These are phyloP conservation scores for Acacia crassicarpa DNA, from an alignment of 306 rosid species.

Conservation along the genomic window DNA sequence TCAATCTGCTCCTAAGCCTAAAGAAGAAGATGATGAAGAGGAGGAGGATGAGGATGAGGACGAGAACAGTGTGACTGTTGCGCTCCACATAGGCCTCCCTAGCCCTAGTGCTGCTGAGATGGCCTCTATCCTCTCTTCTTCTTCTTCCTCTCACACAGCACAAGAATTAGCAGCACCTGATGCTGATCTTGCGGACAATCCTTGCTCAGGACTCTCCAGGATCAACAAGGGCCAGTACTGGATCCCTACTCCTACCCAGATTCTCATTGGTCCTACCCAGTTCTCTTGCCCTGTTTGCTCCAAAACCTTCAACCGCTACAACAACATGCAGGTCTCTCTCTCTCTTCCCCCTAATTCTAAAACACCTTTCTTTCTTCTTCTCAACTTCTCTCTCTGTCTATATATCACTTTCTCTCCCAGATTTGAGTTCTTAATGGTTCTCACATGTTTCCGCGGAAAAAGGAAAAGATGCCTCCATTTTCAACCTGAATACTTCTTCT, in stretches of 20 bases:
- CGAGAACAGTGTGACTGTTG: slow-evolving; percentile 49
- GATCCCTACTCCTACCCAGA: slow-evolving; percentile 99
- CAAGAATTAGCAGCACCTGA: slow-evolving; percentile 39
- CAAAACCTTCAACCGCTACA: slow-evolving; percentile 97
- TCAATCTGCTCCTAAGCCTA: background rate
- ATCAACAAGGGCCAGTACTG: slow-evolving; percentile 94
- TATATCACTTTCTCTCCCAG: slow-evolving; percentile 39
- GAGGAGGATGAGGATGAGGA: slow-evolving; percentile 7
- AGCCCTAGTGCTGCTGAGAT: slow-evolving; percentile 74
- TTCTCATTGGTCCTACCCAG: slow-evolving; percentile 97
- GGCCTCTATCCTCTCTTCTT: slow-evolving; percentile 53
- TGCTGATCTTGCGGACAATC: background rate
- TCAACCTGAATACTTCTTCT: background rate
- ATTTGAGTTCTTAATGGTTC: slow-evolving; percentile 48
- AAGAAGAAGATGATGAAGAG: slow-evolving; percentile 11
- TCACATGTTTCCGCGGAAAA: background rate
- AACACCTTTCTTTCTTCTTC: slow-evolving; percentile 18
- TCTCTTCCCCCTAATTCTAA: slow-evolving; percentile 3
- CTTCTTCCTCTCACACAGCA: slow-evolving; percentile 33
- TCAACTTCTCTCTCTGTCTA: slow-evolving; percentile 30
- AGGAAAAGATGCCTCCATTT: background rate
- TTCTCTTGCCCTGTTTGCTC: slow-evolving; percentile 98
- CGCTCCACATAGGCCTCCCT: slow-evolving; percentile 75
- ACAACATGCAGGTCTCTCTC: slow-evolving; percentile 89
- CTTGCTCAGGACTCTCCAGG: slow-evolving; percentile 45